Conservation (phyloP, 192 early-diverging fungal species). For the Neocallimastix lanati region DNA sequence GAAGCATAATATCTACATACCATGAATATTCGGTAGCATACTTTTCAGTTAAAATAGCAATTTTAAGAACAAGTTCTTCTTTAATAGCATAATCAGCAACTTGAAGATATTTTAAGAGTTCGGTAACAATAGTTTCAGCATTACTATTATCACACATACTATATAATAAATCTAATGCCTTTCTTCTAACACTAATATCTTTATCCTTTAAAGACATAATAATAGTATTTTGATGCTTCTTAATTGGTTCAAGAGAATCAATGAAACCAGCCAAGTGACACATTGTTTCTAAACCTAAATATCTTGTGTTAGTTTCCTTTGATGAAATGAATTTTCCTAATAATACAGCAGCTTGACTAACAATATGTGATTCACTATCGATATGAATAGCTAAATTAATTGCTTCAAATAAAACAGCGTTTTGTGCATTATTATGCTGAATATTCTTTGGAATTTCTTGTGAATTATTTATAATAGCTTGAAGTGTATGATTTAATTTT, state of each 20-base stretch:
- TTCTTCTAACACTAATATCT: conserved; percentile 88
- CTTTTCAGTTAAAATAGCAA: conserved; percentile 96
- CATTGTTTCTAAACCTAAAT: conserved; percentile 93
- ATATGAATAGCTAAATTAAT: conserved; percentile 89
- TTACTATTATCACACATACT: conserved; percentile 88
- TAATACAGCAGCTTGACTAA: conserved; percentile 62
- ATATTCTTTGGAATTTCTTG: conserved; percentile 84
- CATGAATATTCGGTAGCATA: conserved; percentile 93
- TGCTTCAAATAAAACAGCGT: conserved; percentile 91
- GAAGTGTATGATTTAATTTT: not conserved
- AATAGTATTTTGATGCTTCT: conserved; percentile 68
- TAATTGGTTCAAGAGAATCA: conserved; percentile 67
- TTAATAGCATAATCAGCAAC: conserved; percentile 76
- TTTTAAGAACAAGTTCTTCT: conserved; percentile 96
- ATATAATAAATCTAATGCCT: conserved; percentile 88
- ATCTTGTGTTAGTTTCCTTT: conserved; percentile 96
- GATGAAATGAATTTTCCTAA: conserved; percentile 79
- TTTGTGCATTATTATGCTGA: conserved; percentile 95
- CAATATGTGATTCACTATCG: conserved; percentile 69
- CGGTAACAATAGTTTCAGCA: conserved; percentile 68
- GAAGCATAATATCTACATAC: conserved; percentile 96
- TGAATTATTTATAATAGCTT: conserved; percentile 35
- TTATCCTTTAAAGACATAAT: conserved; percentile 85
- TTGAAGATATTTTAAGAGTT: conserved; percentile 66
- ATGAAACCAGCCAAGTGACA: conserved; percentile 66